Evolutionary conservation across 2,329 filamentous ascomycete species (phyloP).

Genomic region (Colletotrichum aenigma): DNA sequence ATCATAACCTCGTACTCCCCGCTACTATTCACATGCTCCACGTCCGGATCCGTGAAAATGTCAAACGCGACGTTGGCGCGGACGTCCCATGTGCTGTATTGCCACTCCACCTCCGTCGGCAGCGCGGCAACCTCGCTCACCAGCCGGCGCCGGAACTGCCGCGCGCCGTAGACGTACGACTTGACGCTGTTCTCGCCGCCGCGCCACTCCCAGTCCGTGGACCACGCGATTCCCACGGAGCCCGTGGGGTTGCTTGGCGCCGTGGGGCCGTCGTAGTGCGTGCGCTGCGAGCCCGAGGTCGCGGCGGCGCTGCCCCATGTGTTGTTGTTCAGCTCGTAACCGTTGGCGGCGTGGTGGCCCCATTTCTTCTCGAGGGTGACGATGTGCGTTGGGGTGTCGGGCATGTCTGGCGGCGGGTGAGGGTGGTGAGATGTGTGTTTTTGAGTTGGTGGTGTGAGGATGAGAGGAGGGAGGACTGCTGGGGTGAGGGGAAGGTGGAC

Average conservation of each 20-base stretch:
- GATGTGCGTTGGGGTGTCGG: conserved; percentile 15
- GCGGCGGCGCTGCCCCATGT: conserved; percentile 43
- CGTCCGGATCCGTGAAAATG: conserved; percentile 57
- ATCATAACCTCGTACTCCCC: conserved; percentile 69
- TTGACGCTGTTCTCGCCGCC: conserved; percentile 44
- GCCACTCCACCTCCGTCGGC: conserved; percentile 37
- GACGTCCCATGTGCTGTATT: conserved; percentile 52
- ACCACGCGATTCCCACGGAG: conserved; percentile 37
- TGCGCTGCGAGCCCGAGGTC: conserved; percentile 45
- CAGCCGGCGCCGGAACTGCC: conserved; percentile 31
- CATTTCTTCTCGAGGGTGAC: conserved; percentile 30
- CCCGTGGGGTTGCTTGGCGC: conserved; percentile 28
- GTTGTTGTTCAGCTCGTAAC: conserved; percentile 43
- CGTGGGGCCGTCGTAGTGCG: conserved; percentile 38
- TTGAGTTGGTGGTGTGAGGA: background rate
- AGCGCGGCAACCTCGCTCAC: conserved; percentile 38
- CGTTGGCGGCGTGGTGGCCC: conserved; percentile 31
- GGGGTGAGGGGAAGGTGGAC: background rate
- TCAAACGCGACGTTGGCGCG: conserved; percentile 67
- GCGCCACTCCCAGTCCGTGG: conserved; percentile 45
- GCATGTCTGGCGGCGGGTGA: conserved; percentile 19
- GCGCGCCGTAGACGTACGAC: conserved; percentile 46
- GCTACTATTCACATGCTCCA: conserved; percentile 31
- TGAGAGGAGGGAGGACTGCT: background rate
- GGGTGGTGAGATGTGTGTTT: background rate